Conservation (phyloP, 495 filamentous ascomycete species). For the Staphylotrichum longicolle region DNA sequence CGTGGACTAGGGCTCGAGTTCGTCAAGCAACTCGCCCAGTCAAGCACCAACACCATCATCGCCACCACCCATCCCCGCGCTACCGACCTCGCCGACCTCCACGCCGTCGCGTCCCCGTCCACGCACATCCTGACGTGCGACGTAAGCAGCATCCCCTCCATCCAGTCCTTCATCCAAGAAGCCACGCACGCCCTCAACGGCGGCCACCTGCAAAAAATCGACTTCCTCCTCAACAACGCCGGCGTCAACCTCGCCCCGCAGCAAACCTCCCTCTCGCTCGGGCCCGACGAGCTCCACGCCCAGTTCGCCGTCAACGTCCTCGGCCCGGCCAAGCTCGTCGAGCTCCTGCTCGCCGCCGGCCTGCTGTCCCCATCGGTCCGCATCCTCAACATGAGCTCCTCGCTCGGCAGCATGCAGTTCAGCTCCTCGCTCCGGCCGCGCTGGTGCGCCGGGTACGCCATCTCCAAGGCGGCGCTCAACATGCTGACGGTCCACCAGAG, state of each 20-base stretch:
- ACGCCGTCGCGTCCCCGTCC: conserved; percentile 28
- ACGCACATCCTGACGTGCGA: conserved; percentile 49
- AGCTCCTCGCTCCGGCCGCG: conserved; percentile 15
- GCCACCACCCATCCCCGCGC: conserved; percentile 45
- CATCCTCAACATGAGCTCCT: conserved; percentile 43
- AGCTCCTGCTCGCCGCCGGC: conserved; percentile 30
- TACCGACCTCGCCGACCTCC: conserved; percentile 35
- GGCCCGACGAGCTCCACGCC: conserved; percentile 31
- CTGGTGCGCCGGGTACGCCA: conserved; percentile 38
- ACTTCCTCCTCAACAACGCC: conserved; percentile 48
- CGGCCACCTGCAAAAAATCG: conserved; percentile 32
- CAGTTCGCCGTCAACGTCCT: conserved; percentile 42
- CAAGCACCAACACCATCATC: conserved; percentile 49
- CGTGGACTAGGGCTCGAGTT: conserved; percentile 57
- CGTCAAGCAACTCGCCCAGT: conserved; percentile 49
- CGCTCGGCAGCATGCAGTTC: conserved; percentile 33
- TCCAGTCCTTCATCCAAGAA: conserved; percentile 35
- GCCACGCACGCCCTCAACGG: conserved; percentile 26
- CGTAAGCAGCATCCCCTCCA: conserved; percentile 34
- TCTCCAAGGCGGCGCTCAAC: conserved; percentile 46
- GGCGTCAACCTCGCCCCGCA: conserved; percentile 36
- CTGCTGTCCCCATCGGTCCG: conserved; percentile 28
- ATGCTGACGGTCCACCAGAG: conserved; percentile 45
- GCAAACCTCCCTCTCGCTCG: conserved; percentile 39
- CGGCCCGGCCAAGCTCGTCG: conserved; percentile 41